Conservation (phyloP, 441 rosid genomes). For the Gossypium davidsonii region DNA sequence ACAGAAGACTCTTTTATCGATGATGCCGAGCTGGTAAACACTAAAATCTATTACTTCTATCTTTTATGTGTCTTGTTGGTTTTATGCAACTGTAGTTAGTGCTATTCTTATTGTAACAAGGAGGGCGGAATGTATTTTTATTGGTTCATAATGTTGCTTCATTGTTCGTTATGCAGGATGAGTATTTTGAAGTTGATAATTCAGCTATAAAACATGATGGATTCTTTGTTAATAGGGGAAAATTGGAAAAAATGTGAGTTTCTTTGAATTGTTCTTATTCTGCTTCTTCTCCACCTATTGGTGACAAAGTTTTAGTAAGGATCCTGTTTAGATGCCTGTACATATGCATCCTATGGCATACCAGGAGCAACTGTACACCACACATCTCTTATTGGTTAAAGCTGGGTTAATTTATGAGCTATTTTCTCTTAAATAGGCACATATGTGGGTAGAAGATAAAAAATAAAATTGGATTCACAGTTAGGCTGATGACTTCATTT, state of each 20-base stretch:
- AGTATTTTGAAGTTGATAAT: slow-evolving; percentile 94
- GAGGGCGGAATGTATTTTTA: background rate
- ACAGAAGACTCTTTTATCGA: slow-evolving; percentile 98
- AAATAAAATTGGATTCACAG: background rate
- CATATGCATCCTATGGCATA: background rate
- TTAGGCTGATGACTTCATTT: background rate
- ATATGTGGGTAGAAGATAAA: background rate
- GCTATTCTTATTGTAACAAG: slow-evolving; percentile 4
- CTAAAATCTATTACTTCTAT: slow-evolving; percentile 16
- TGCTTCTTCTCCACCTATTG: background rate
- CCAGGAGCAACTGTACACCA: slow-evolving; percentile 3
- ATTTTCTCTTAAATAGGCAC: background rate
- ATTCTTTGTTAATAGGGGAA: slow-evolving; percentile 91
- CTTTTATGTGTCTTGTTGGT: background rate
- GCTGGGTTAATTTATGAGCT: slow-evolving; percentile 8
- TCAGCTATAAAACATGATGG: slow-evolving; percentile 89
- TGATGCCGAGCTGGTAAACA: slow-evolving; percentile 84
- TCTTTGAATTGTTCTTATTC: background rate
- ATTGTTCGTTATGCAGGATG: slow-evolving; percentile 61
- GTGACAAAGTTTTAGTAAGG: background rate
- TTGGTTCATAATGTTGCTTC: slow-evolving; percentile 11
- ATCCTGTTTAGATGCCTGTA: background rate
- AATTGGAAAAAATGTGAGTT: slow-evolving; percentile 81
- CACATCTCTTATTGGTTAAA: background rate
- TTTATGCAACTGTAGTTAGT: slow-evolving; percentile 8